A percentile compares a stretch with the other conserved stretches of the same genome.
Conservation (phyloP, 2,329 filamentous ascomycete genomes). For the Periglandula ipomoeae region DNA sequence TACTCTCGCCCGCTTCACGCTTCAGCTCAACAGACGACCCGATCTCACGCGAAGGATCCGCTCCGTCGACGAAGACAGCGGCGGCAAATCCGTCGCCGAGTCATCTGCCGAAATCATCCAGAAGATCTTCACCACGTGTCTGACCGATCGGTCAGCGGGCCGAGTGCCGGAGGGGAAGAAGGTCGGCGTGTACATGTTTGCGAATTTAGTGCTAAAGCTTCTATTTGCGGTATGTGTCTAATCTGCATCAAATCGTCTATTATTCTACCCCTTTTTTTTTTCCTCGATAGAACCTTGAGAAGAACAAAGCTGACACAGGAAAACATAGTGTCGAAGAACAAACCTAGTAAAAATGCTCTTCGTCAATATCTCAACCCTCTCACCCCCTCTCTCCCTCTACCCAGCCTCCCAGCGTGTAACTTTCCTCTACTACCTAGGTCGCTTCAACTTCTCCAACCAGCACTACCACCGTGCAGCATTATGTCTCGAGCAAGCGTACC, state of each 20-base stretch:
- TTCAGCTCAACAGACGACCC: conserved; percentile 72
- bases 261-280: background rate
- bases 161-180: conserved; percentile 74
- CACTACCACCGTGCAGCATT: conserved; percentile 70
- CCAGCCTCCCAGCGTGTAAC: conserved; percentile 82
- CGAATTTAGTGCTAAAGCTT: conserved; percentile 81
- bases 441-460: conserved; percentile 78
- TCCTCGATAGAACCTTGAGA: background rate
- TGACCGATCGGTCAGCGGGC: conserved; percentile 68
- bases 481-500: conserved; percentile 71
- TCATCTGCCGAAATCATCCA: conserved; percentile 82
- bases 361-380: conserved; percentile 75
- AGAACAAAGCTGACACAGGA: background rate
- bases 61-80: conserved; percentile 50
- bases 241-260: no score
- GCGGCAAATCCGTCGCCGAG: conserved; percentile 73
- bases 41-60: conserved; percentile 63
- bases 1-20: conserved; percentile 71
- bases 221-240: conserved; percentile 63
- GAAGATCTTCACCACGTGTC: conserved; percentile 81
- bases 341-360: conserved; percentile 82
- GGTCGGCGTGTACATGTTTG: conserved; percentile 81
- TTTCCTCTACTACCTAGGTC: conserved; percentile 88
- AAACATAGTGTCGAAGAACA: conserved; percentile 63
- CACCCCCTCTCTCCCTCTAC: conserved; percentile 71